Evolutionary conservation across 495 filamentous ascomycete species (phyloP).

Genomic region (Xeromyces bisporus): DNA sequence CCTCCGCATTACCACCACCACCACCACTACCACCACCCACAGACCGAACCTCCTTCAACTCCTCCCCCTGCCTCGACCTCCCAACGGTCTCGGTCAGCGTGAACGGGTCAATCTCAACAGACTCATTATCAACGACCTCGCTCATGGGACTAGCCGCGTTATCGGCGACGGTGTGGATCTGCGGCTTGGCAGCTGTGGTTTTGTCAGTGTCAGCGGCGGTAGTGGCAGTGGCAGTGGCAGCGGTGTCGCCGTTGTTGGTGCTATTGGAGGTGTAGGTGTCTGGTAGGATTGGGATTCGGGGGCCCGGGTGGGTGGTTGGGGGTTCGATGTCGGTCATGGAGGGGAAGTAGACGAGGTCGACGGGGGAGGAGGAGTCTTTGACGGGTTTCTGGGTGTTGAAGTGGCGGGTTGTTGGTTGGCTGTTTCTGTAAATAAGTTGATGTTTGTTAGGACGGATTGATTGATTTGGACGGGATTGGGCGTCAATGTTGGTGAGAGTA

Average conservation of each 20-base stretch:
- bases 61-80: constrained; percentile 24
- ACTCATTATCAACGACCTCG: constrained; percentile 42
- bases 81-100: constrained; percentile 36
- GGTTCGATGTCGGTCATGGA: constrained; percentile 28
- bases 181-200: constrained; percentile 29
- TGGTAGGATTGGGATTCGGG: constrained; percentile 38
- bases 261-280: constrained; percentile 20
- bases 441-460: constrained; percentile 12
- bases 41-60: constrained; percentile 14
- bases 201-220: constrained; percentile 6
- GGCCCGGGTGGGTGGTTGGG: constrained; percentile 10
- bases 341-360: constrained; percentile 49
- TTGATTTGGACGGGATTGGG: too few relatives aligned
- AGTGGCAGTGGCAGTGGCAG: constrained; percentile 6
- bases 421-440: constrained; percentile 3
- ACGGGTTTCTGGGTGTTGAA: constrained; percentile 44
- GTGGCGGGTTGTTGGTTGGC: constrained; percentile 24
- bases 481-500: too few relatives aligned
- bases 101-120: constrained; percentile 39
- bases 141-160: constrained; percentile 36
- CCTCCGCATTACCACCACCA: too few relatives aligned
- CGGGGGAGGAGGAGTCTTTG: constrained; percentile 41
- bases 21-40: too few relatives aligned
- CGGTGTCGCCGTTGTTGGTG: constrained; percentile 6
- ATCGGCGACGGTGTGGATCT: constrained; percentile 38